phyloP scores from a whole-genome alignment of 208 protist species.

The Leishmania lainsoni region DNA sequence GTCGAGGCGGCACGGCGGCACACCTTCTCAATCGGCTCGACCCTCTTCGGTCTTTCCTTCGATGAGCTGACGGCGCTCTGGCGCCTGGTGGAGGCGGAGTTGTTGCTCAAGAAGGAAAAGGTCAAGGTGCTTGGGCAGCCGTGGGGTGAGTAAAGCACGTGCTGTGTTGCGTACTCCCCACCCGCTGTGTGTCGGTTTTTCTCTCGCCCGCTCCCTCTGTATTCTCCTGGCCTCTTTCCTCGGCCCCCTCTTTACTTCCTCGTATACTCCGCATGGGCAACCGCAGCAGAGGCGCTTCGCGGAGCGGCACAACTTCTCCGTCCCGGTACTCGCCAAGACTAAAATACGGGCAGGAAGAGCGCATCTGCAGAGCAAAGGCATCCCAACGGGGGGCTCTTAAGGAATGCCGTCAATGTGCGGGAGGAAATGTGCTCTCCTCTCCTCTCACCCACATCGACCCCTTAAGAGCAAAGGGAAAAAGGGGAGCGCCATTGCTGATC shows the following conservation, averaged over 20 bases:
- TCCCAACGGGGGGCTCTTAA: background rate
- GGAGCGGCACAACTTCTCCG: background rate
- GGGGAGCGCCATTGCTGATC: background rate
- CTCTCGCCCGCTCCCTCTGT: background rate
- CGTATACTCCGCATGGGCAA: background rate
- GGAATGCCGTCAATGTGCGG: background rate
- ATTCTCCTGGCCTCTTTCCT: background rate
- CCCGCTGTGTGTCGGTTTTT: background rate
- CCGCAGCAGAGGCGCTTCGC: background rate
- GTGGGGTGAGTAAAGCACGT: slow-evolving; percentile 38
- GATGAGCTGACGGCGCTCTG: slow-evolving; percentile 55
- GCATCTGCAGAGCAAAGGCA: background rate
- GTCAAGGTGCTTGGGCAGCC: slow-evolving; percentile 58
- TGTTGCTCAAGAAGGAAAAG: slow-evolving; percentile 68
- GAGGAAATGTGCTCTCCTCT: background rate
- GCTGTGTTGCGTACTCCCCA: background rate
- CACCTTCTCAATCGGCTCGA: slow-evolving; percentile 42
- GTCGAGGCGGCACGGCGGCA: slow-evolving; percentile 44
- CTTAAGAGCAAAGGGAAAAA: background rate
- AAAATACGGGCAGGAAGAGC: background rate
- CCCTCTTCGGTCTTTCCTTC: slow-evolving; percentile 45
- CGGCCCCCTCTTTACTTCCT: background rate
- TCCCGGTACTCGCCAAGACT: background rate
- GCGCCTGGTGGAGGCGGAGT: slow-evolving; percentile 67
- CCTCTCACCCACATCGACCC: background rate